These are phyloP conservation scores for Mortierella antarctica DNA, from an alignment of 192 early-diverging fungal species.

Conservation along the genomic window DNA sequence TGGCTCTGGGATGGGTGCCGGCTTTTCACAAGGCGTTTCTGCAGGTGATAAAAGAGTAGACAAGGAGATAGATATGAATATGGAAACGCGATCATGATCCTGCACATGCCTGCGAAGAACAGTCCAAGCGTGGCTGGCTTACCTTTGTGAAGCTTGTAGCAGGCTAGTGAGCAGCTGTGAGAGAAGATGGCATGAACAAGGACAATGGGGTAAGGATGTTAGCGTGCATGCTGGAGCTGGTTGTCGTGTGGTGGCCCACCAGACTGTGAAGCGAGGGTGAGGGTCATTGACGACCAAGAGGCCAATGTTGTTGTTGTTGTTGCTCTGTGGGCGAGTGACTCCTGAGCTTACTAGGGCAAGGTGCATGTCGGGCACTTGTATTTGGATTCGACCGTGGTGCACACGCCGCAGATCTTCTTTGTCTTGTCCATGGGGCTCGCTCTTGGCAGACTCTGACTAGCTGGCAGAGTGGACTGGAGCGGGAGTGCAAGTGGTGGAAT, in stretches of 20 bases:
- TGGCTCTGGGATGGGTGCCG: conserved; percentile 41
- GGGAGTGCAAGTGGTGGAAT: neutral
- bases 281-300: neutral
- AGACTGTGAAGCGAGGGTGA: neutral
- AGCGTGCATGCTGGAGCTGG: no score
- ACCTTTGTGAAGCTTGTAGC: conserved; percentile 53
- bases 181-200: neutral
- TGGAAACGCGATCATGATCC: neutral
- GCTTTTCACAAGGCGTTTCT: conserved; percentile 50
- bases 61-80: neutral
- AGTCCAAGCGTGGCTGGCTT: neutral
- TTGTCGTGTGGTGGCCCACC: no score
- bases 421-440: conserved; percentile 36
- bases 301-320: neutral
- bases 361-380: conserved; percentile 53
- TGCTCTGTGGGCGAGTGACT: neutral
- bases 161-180: conserved; percentile 42
- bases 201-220: neutral
- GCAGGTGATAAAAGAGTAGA: neutral
- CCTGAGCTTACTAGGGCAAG: conserved; percentile 32
- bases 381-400: conserved; percentile 33
- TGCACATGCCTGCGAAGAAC: no score
- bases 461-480: no score
- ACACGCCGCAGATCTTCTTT: conserved; percentile 46
- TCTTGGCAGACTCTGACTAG: no score